Conservation (phyloP, 345 rosid species). For the Bruguiera parviflora region DNA sequence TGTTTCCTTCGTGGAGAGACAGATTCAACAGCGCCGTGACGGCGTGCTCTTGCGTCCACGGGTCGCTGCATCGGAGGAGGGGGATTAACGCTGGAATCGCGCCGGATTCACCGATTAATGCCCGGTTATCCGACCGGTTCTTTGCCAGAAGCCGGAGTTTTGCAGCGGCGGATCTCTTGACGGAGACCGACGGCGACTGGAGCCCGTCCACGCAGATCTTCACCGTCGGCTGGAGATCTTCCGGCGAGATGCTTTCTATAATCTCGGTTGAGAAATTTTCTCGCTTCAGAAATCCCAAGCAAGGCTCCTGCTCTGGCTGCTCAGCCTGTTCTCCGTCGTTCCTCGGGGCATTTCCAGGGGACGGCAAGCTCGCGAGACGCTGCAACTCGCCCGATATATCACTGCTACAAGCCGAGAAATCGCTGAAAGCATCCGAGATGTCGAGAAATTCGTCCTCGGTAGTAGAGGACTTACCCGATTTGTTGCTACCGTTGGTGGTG, state of each 20-base stretch:
- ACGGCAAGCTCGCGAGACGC: constrained; percentile 74
- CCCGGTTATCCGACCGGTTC: constrained; percentile 81
- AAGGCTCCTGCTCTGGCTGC: constrained; percentile 59
- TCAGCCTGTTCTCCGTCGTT: constrained; percentile 18
- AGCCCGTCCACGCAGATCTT: constrained; percentile 86
- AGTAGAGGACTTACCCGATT: constrained; percentile 37
- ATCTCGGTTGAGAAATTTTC: constrained; percentile 89
- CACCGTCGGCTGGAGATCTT: constrained; percentile 94
- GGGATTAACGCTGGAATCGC: constrained; percentile 81
- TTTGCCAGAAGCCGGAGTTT: constrained; percentile 83
- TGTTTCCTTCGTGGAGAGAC: constrained; percentile 72
- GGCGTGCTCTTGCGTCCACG: constrained; percentile 92
- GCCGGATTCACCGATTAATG: constrained; percentile 86
- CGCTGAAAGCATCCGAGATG: constrained; percentile 77
- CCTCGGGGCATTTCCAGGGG: constrained; percentile 27
- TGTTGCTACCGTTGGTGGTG: constrained; percentile 9
- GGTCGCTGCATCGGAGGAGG: constrained; percentile 76
- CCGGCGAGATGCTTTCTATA: constrained; percentile 88
- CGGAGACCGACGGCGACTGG: constrained; percentile 59
- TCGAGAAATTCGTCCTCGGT: constrained; percentile 56
- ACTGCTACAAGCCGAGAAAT: constrained; percentile 78
- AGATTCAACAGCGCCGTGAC: constrained; percentile 87
- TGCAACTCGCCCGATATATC: constrained; percentile 94
- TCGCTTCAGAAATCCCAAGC: constrained; percentile 72
- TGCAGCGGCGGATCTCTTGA: constrained; percentile 91